Percentiles rank a stretch among this genome's conserved stretches.
phyloP scores from a whole-genome alignment of 202 grass and related monocot species.

The Carex arenaria region DNA sequence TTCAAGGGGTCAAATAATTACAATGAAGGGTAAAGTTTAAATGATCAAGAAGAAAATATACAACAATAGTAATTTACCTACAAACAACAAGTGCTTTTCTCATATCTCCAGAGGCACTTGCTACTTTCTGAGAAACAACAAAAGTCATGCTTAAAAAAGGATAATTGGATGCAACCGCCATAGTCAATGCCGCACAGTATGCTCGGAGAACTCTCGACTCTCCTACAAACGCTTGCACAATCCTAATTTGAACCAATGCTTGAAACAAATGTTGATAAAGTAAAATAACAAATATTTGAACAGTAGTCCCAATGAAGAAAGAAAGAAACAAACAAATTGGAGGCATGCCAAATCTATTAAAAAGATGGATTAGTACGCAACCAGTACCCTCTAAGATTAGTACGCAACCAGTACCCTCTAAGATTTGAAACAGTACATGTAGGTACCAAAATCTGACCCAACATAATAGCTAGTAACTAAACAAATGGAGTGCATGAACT shows the following conservation, averaged over 20 bases:
- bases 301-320: background rate
- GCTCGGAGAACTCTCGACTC: constrained; percentile 61
- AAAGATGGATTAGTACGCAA: no score
- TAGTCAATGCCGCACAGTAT: constrained; percentile 54
- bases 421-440: background rate
- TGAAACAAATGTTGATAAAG: background rate
- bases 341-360: no score
- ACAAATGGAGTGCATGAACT: background rate
- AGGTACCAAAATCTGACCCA: background rate
- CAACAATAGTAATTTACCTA: constrained; percentile 48
- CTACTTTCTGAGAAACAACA: constrained; percentile 59
- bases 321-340: background rate
- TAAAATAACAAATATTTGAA: background rate
- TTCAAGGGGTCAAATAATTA: background rate
- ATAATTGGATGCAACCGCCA: background rate
- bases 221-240: constrained; percentile 84
- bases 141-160: background rate
- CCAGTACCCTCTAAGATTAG: background rate
- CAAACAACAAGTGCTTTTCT: constrained; percentile 89
- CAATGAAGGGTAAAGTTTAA: background rate
- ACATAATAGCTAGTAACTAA: background rate
- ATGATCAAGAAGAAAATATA: constrained; percentile 6
- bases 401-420: background rate
- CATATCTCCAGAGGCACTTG: constrained; percentile 64
- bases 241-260: constrained; percentile 70